Percentiles rank a stretch among this genome's conserved stretches.
Conservation (phyloP, 768 basidiomycete species). For the Tylopilus balloui region DNA sequence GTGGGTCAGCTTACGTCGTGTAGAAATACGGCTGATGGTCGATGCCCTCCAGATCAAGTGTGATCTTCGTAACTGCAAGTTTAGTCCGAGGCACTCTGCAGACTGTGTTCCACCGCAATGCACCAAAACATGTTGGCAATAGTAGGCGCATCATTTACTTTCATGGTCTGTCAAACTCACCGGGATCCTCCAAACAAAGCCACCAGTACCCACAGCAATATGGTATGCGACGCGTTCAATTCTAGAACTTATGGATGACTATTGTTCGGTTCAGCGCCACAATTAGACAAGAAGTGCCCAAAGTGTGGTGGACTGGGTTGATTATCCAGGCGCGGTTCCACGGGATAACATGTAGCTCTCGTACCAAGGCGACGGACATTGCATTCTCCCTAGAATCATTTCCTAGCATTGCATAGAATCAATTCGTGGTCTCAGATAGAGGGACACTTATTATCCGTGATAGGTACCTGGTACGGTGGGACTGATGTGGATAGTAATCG, state of each 20-base stretch:
- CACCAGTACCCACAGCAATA: constrained; percentile 66
- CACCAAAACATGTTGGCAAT: constrained; percentile 62
- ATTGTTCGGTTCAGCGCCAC: constrained; percentile 41
- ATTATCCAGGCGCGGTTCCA: constrained; percentile 6
- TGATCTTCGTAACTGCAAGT: constrained; percentile 54
- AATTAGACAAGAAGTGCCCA: constrained; percentile 58
- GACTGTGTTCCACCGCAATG: constrained; percentile 50
- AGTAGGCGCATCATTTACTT: constrained; percentile 40
- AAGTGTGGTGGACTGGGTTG: constrained; percentile 23
- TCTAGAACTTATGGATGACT: background rate
- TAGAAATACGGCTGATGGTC: constrained; percentile 16
- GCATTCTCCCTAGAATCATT: constrained; percentile 7
- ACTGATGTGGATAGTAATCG: constrained; percentile 3
- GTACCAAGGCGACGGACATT: constrained; percentile 6
- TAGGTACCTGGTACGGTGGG: constrained; percentile 1
- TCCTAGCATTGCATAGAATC: constrained; percentile 8
- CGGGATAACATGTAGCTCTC: constrained; percentile 4
- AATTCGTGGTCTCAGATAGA: constrained; percentile 1
- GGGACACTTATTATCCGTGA: constrained; percentile 9
- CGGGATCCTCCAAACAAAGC: constrained; percentile 29
- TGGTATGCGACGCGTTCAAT: constrained; percentile 33
- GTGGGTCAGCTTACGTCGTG: constrained; percentile 24
- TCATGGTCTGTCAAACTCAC: constrained; percentile 10
- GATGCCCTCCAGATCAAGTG: constrained; percentile 52
- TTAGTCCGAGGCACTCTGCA: constrained; percentile 53